Evolutionary conservation across 2,329 filamentous ascomycete species (phyloP).

Genomic region (Arthrinium puccinioides): DNA sequence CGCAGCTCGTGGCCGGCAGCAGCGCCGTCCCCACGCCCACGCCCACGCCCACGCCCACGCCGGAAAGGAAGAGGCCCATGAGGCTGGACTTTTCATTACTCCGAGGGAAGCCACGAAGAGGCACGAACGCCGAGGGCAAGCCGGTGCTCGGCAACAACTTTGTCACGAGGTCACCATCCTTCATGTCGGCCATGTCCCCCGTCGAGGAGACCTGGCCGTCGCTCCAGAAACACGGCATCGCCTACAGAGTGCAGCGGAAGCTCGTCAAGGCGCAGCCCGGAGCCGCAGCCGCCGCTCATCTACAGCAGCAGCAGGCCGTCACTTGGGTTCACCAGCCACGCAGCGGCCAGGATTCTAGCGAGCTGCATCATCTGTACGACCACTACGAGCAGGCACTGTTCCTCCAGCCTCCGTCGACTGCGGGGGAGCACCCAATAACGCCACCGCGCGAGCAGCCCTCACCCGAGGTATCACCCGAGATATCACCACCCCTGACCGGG

Average conservation of each 20-base stretch:
- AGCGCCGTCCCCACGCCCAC: no score
- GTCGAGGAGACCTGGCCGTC: conserved; percentile 4
- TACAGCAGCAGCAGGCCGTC: not conserved
- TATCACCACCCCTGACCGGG: conserved; percentile 7
- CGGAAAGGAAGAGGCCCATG: conserved; percentile 37
- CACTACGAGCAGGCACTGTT: conserved; percentile 48
- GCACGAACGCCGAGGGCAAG: conserved; percentile 22
- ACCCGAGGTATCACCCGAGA: not conserved
- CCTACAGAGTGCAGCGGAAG: conserved; percentile 8
- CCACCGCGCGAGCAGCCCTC: no score
- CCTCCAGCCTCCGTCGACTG: conserved; percentile 4
- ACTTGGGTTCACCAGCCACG: conserved; percentile 15
- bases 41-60: no score
- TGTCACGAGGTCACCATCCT: conserved; percentile 33
- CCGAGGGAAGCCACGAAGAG: conserved; percentile 27
- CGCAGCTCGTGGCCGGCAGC: conserved; percentile 18
- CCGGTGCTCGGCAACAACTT: conserved; percentile 29
- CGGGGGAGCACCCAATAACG: no score
- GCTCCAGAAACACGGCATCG: conserved; percentile 6
- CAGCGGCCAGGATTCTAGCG: conserved; percentile 25
- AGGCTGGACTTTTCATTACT: conserved; percentile 42
- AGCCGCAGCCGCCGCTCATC: conserved; percentile 12
- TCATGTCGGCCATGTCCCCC: conserved; percentile 29
- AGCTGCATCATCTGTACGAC: conserved; percentile 45
- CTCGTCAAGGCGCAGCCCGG: conserved; percentile 22